phyloP scores from a whole-genome alignment of 208 protist species.

The Willaertia magna region DNA sequence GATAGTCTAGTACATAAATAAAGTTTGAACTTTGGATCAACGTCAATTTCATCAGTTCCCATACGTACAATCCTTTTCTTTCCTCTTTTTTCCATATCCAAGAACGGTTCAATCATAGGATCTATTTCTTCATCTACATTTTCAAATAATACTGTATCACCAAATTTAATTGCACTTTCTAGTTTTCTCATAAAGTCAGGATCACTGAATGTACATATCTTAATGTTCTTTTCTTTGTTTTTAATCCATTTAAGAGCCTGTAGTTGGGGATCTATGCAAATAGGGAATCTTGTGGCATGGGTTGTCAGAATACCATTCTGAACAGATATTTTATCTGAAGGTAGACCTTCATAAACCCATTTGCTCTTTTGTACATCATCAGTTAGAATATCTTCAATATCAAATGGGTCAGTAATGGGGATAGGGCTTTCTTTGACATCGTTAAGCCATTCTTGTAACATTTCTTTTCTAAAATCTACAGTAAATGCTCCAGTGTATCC shows the following conservation, averaged over 20 bases:
- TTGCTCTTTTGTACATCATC: slow-evolving; percentile 88
- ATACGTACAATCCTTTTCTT: slow-evolving; percentile 68
- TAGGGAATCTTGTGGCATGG: slow-evolving; percentile 77
- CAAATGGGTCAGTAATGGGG: slow-evolving; percentile 69
- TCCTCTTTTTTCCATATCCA: slow-evolving; percentile 69
- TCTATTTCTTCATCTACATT: slow-evolving; percentile 96
- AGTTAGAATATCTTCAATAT: slow-evolving; percentile 76
- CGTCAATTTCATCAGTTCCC: slow-evolving; percentile 91
- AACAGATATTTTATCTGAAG: slow-evolving; percentile 90
- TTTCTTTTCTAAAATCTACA: slow-evolving; percentile 80
- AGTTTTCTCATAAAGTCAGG: slow-evolving; percentile 90
- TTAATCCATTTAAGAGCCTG: slow-evolving; percentile 98
- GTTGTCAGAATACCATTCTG: slow-evolving; percentile 95
- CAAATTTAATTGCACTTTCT: slow-evolving; percentile 91
- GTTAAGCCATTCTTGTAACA: slow-evolving; percentile 77
- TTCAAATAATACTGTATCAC: slow-evolving; percentile 94
- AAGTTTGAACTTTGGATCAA: slow-evolving; percentile 91
- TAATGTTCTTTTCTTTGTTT: slow-evolving; percentile 78
- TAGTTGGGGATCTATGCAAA: slow-evolving; percentile 98
- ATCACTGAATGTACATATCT: slow-evolving; percentile 85
- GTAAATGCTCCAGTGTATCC: slow-evolving; percentile 94
- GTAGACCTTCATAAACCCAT: slow-evolving; percentile 91
- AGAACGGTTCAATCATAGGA: slow-evolving; percentile 92
- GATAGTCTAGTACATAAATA: slow-evolving; percentile 93
- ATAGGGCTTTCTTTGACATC: slow-evolving; percentile 68